phyloP scores from a whole-genome alignment of 1,284 basidiomycete species.

The Ceratobasidium sp. region DNA sequence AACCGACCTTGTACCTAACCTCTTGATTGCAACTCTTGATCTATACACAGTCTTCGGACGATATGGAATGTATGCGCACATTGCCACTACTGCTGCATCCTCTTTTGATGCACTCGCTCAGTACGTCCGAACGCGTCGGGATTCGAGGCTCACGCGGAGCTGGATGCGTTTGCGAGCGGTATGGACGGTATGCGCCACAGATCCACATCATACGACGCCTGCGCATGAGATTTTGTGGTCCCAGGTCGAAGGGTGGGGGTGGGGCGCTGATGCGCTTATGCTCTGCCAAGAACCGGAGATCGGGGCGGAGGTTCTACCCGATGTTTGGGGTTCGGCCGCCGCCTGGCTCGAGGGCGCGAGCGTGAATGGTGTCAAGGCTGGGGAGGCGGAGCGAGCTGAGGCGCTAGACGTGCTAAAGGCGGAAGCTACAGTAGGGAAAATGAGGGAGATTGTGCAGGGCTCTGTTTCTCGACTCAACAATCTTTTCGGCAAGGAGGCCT shows the following conservation, averaged over 20 bases:
- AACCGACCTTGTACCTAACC: slow-evolving; percentile 59
- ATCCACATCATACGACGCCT: slow-evolving; percentile 89
- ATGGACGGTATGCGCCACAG: slow-evolving; percentile 86
- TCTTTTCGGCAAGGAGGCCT: not conserved
- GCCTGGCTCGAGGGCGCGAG: slow-evolving; percentile 79
- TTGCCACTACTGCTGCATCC: slow-evolving; percentile 70
- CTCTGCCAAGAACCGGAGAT: slow-evolving; percentile 48
- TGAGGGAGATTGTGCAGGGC: not conserved
- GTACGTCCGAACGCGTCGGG: slow-evolving; percentile 51
- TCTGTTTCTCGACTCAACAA: not conserved
- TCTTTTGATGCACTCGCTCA: slow-evolving; percentile 57
- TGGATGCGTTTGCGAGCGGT: slow-evolving; percentile 69
- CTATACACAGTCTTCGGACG: slow-evolving; percentile 74
- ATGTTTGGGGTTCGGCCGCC: slow-evolving; percentile 66
- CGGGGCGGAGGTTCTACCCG: slow-evolving; percentile 55
- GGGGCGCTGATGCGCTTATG: slow-evolving; percentile 68
- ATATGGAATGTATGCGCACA: slow-evolving; percentile 80
- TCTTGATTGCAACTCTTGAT: slow-evolving; percentile 69
- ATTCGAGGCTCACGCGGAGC: slow-evolving; percentile 46
- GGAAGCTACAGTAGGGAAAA: not conserved
- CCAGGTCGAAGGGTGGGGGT: slow-evolving; percentile 79
- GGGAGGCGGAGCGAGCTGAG: slow-evolving; percentile 66
- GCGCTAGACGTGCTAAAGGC: slow-evolving; percentile 31
- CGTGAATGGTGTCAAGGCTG: slow-evolving; percentile 74
- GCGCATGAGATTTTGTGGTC: slow-evolving; percentile 92